phyloP scores from a whole-genome alignment of 2,329 filamentous ascomycete species.

The Penicillium sp. region DNA sequence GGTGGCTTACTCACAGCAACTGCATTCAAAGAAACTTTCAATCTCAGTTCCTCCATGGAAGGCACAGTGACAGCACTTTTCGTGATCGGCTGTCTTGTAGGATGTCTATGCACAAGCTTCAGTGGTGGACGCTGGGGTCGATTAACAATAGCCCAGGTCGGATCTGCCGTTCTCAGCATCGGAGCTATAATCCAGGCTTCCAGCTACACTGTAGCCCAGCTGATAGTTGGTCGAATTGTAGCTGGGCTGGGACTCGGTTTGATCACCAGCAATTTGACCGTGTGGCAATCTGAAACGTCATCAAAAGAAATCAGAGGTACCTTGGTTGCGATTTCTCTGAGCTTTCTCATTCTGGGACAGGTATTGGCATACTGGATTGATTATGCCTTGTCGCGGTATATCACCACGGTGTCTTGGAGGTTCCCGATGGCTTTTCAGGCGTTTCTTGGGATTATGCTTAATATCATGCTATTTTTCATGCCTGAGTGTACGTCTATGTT shows the following conservation, averaged over 20 bases:
- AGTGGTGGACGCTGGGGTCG: constrained; percentile 62
- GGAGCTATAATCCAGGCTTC: constrained; percentile 61
- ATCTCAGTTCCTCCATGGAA: constrained; percentile 22
- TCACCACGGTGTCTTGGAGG: constrained; percentile 28
- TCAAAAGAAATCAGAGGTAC: constrained; percentile 15
- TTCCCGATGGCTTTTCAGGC: constrained; percentile 18
- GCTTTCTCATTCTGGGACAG: constrained; percentile 24
- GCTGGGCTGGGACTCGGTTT: constrained; percentile 49
- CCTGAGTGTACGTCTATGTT: constrained; percentile 20
- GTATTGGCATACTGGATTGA: constrained; percentile 22
- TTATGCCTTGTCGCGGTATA: constrained; percentile 26
- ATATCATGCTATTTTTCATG: constrained; percentile 18
- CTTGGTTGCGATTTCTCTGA: constrained; percentile 16
- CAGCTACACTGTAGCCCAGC: constrained; percentile 52
- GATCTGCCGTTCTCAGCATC: constrained; percentile 58
- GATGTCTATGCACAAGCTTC: constrained; percentile 50
- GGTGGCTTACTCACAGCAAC: constrained; percentile 21
- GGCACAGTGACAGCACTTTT: constrained; percentile 50
- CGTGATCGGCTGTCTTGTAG: constrained; percentile 58
- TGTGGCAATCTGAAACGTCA: constrained; percentile 29
- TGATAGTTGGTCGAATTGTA: constrained; percentile 58
- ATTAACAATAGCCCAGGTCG: constrained; percentile 60
- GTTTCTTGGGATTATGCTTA: constrained; percentile 15
- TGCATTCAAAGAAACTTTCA: constrained; percentile 19
- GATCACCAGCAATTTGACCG: constrained; percentile 28